Percentiles rank a stretch among this genome's conserved stretches.
Conservation (phyloP, 2,329 filamentous ascomycete genomes). For the Rhytidhysteron rufulum region DNA sequence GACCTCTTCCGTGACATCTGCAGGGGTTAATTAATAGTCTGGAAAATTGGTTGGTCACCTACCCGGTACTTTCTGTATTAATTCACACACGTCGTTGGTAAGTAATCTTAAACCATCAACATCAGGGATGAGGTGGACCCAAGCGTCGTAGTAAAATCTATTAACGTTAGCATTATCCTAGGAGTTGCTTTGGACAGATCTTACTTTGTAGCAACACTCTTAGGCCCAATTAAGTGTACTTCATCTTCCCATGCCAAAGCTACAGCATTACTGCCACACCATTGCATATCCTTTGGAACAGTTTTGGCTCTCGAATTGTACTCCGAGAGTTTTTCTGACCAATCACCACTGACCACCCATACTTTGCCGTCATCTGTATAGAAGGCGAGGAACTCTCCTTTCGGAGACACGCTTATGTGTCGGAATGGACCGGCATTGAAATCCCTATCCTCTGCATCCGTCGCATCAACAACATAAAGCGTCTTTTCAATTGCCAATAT, state of each 20-base stretch:
- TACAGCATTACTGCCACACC: slow-evolving; percentile 94
- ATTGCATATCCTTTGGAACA: slow-evolving; percentile 80
- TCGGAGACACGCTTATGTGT: slow-evolving; percentile 86
- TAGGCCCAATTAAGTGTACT: slow-evolving; percentile 86
- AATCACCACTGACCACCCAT: slow-evolving; percentile 93
- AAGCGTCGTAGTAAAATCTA: slow-evolving; percentile 84
- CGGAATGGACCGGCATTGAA: slow-evolving; percentile 90
- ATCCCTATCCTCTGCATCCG: slow-evolving; percentile 85
- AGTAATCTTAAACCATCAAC: slow-evolving; percentile 85
- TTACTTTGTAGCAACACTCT: slow-evolving; percentile 65
- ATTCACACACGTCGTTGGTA: slow-evolving; percentile 94
- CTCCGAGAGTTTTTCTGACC: slow-evolving; percentile 86
- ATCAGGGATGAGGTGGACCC: slow-evolving; percentile 85
- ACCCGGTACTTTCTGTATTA: slow-evolving; percentile 85
- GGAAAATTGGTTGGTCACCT: slow-evolving; percentile 13
- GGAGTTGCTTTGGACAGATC: slow-evolving; percentile 5
- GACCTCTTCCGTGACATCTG: slow-evolving; percentile 76
- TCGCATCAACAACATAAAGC: slow-evolving; percentile 80
- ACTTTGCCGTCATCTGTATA: slow-evolving; percentile 80
- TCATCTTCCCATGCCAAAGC: slow-evolving; percentile 97
- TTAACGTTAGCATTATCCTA: slow-evolving; percentile 14
- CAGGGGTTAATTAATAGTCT: background rate
- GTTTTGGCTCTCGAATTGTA: slow-evolving; percentile 86
- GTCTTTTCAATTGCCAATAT: slow-evolving; percentile 81
- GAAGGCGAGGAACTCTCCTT: slow-evolving; percentile 81